Evolutionary conservation across 2,329 filamentous ascomycete species (phyloP).

Genomic region (Rasamsonia emersonii): DNA sequence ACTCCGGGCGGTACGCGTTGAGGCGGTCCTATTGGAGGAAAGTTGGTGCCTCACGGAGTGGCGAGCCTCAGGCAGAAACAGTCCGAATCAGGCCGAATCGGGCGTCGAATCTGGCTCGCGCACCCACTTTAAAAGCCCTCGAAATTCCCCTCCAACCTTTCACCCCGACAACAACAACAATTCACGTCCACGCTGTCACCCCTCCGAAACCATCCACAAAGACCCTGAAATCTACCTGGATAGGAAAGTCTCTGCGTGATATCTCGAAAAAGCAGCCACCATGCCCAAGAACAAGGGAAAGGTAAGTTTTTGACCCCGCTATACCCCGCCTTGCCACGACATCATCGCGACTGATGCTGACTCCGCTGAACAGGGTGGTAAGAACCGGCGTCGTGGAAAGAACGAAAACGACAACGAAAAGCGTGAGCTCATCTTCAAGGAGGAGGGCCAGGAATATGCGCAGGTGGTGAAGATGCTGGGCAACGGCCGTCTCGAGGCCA

Average conservation of each 20-base stretch:
- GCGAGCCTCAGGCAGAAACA: slow-evolving; percentile 20
- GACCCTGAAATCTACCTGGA: slow-evolving; percentile 5
- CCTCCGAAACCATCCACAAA: slow-evolving; percentile 3
- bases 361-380: slow-evolving; percentile 66
- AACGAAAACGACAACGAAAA: slow-evolving; percentile 99
- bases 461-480: slow-evolving; percentile 94
- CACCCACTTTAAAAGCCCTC: slow-evolving; percentile 15
- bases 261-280: slow-evolving; percentile 27
- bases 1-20: slow-evolving; percentile 5
- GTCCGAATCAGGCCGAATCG: slow-evolving; percentile 14
- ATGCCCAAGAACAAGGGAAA: slow-evolving; percentile 99
- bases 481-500: slow-evolving; percentile 84
- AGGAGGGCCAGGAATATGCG: slow-evolving; percentile 88
- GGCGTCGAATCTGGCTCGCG: slow-evolving; percentile 5
- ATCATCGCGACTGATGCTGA: slow-evolving; percentile 6
- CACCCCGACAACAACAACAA: slow-evolving; percentile 12
- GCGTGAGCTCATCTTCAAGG: slow-evolving; percentile 97
- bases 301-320: slow-evolving; percentile 46
- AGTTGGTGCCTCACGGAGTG: slow-evolving; percentile 2
- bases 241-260: slow-evolving; percentile 3
- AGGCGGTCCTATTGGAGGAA: not conserved
- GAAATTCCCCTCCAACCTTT: slow-evolving; percentile 15
- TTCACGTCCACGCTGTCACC: slow-evolving; percentile 11
- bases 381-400: slow-evolving; percentile 97
- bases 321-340: slow-evolving; percentile 17